phyloP scores from a whole-genome alignment of 1,139 yeast genomes.

The Lodderomyces elongisporus region DNA sequence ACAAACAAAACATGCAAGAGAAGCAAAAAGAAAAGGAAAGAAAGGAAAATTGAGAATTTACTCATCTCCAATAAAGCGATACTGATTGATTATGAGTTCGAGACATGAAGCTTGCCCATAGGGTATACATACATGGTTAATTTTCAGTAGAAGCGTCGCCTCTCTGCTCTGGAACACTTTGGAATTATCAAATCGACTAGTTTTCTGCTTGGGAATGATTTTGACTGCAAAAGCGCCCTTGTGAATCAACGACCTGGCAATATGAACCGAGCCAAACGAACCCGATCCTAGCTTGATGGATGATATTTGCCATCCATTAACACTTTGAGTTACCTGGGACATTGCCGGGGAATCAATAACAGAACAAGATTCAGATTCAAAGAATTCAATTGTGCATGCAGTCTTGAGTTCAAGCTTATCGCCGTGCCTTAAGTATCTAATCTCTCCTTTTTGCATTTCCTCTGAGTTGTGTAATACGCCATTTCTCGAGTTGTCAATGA shows the following conservation, averaged over 20 bases:
- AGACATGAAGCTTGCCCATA: too few species aligned
- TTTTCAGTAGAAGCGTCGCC: not conserved
- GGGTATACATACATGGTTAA: too few species aligned
- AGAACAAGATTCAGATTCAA: too few species aligned
- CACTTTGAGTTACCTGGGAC: not conserved
- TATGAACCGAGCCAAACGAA: conserved; percentile 52
- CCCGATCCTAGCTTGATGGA: conserved; percentile 51
- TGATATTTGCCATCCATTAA: conserved; percentile 34
- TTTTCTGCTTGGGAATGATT: conserved; percentile 26
- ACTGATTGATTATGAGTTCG: too few species aligned
- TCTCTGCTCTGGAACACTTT: too few species aligned
- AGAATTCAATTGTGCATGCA: conserved; percentile 23
- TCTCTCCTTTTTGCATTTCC: conserved; percentile 25
- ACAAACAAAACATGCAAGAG: too few species aligned
- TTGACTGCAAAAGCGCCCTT: conserved; percentile 46
- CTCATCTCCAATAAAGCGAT: too few species aligned
- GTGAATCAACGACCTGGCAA: conserved; percentile 18
- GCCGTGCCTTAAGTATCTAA: conserved; percentile 36
- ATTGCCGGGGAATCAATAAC: too few species aligned
- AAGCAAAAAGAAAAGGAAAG: not conserved
- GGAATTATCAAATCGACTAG: not conserved
- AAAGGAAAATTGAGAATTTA: too few species aligned
- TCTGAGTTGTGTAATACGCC: conserved; percentile 46
- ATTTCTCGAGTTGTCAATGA: conserved; percentile 51
- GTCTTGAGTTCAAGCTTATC: conserved; percentile 39